Percentiles rank a stretch among this genome's conserved stretches.
Conservation (phyloP, 108 stramenopile species). For the Cyclotella sp. region DNA sequence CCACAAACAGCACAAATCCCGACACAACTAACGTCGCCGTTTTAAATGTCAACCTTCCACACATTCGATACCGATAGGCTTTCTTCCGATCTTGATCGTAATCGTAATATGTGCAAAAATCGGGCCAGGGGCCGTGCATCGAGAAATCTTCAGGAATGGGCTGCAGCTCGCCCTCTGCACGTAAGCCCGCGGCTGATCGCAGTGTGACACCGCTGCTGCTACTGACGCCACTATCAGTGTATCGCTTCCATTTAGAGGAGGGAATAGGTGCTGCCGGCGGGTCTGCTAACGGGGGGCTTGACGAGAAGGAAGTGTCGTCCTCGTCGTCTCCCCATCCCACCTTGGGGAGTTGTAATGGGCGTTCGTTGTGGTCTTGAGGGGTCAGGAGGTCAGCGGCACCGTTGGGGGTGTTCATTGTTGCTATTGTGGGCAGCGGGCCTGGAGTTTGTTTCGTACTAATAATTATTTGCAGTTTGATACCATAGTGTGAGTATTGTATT, state of each 20-base stretch:
- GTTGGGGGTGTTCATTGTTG: constrained; percentile 9
- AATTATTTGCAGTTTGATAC: no score
- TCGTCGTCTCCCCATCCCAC: constrained; percentile 35
- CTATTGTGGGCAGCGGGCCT: background rate
- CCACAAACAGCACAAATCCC: background rate
- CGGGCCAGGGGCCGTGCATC: constrained; percentile 33
- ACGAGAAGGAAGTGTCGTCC: background rate
- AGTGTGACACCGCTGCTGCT: background rate
- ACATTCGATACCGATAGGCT: constrained; percentile 23
- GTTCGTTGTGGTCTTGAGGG: background rate
- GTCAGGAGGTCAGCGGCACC: constrained; percentile 16
- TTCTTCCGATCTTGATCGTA: constrained; percentile 15
- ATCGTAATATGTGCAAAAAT: constrained; percentile 12
- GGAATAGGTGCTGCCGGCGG: constrained; percentile 1
- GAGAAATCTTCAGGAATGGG: constrained; percentile 40
- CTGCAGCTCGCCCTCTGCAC: background rate
- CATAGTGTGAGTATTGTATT: no score
- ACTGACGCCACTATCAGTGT: background rate
- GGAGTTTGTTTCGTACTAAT: no score
- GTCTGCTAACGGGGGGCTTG: background rate
- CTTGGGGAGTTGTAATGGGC: constrained; percentile 30
- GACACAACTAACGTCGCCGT: background rate
- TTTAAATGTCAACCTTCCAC: constrained; percentile 2
- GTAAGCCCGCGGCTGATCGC: background rate
- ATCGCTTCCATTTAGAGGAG: background rate